A percentile compares a stretch with the other conserved stretches of the same genome.
Evolutionary conservation across 2,329 filamentous ascomycete species (phyloP).

Genomic region (Aspergillus ustus): DNA sequence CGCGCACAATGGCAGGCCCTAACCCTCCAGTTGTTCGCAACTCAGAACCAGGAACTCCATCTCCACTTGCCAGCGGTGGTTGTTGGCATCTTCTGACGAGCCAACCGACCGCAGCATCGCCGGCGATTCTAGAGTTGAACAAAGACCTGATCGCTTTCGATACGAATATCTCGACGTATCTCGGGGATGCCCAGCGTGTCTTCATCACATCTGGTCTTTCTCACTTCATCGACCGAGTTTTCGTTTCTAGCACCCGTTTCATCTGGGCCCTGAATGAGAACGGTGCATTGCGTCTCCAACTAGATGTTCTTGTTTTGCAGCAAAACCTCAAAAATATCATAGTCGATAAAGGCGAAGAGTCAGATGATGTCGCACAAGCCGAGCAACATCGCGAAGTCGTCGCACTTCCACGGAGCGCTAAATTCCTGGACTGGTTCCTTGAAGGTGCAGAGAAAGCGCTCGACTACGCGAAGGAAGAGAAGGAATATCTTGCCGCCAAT

Average conservation of each 20-base stretch:
- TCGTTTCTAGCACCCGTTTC: constrained; percentile 72
- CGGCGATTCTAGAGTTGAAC: constrained; percentile 81
- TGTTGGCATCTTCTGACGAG: constrained; percentile 50
- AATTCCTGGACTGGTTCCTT: constrained; percentile 54
- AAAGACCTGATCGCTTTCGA: constrained; percentile 84
- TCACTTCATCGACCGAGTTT: constrained; percentile 75
- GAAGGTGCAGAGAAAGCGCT: constrained; percentile 51
- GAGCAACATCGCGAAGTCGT: constrained; percentile 39
- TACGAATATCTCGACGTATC: constrained; percentile 74
- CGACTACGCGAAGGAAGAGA: constrained; percentile 51
- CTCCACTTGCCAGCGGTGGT: constrained; percentile 74
- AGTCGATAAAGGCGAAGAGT: constrained; percentile 32
- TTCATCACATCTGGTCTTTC: constrained; percentile 81
- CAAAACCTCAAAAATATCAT: constrained; percentile 95
- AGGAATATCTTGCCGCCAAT: constrained; percentile 43
- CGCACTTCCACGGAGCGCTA: constrained; percentile 49
- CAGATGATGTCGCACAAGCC: constrained; percentile 1
- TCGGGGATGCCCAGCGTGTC: constrained; percentile 70
- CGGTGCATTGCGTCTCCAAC: constrained; percentile 84
- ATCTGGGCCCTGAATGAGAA: constrained; percentile 82
- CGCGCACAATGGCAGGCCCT: constrained; percentile 64
- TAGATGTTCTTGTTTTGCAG: constrained; percentile 93
- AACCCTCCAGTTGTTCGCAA: constrained; percentile 45
- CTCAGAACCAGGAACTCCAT: constrained; percentile 51
- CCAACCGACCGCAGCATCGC: constrained; percentile 52